Conservation (phyloP, 2,329 filamentous ascomycete genomes). For the Talaromyces albobiverticillius region DNA sequence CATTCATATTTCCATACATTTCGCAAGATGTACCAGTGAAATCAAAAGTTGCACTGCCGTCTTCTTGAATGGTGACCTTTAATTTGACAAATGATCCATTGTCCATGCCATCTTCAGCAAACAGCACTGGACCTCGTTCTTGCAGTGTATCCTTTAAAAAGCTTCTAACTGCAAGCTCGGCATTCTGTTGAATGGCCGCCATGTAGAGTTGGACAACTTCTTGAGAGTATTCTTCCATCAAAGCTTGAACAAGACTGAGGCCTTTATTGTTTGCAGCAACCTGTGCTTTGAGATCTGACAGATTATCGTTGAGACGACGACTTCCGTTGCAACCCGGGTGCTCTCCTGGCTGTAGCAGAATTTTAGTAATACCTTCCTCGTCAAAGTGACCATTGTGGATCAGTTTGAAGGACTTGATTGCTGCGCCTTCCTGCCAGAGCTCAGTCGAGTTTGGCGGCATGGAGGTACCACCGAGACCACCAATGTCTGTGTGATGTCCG, state of each 20-base stretch:
- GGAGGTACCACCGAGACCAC: conserved; percentile 23
- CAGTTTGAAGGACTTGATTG: conserved; percentile 61
- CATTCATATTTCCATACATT: conserved; percentile 34
- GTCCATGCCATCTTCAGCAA: conserved; percentile 40
- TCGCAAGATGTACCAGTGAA: conserved; percentile 40
- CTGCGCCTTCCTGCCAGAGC: conserved; percentile 55
- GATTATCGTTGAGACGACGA: conserved; percentile 45
- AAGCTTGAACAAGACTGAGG: conserved; percentile 27
- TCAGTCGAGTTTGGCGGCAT: conserved; percentile 36
- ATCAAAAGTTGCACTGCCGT: conserved; percentile 35
- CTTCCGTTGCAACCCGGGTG: conserved; percentile 72
- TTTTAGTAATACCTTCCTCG: conserved; percentile 60
- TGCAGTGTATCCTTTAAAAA: conserved; percentile 24
- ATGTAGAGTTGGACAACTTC: conserved; percentile 36
- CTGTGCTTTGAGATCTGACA: conserved; percentile 43
- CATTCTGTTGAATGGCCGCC: conserved; percentile 33
- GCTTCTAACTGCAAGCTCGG: conserved; percentile 31
- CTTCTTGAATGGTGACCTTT: conserved; percentile 31
- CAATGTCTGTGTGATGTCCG: conserved; percentile 61
- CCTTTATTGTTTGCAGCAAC: conserved; percentile 33
- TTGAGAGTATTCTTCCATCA: conserved; percentile 30
- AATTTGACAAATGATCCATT: conserved; percentile 37
- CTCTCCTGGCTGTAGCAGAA: conserved; percentile 56
- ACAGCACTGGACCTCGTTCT: conserved; percentile 20
- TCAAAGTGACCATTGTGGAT: conserved; percentile 58